Base-by-base conservation (phyloP, 768 basidiomycete genomes). In the Boletus sp. region DNA sequence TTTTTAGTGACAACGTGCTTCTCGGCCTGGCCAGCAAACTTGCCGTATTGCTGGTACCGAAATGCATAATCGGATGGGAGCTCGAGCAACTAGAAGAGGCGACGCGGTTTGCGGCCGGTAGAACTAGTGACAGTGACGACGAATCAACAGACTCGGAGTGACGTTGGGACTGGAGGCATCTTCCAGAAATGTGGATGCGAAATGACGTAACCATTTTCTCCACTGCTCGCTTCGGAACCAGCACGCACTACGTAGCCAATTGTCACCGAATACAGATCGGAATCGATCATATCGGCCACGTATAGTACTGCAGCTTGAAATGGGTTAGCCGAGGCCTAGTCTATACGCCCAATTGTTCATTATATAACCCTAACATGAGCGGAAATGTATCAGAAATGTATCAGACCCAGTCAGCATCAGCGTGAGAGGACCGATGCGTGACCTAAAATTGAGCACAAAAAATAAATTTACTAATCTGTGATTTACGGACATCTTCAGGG, bases 91-190 rank as follows among this genome's bases (percentile, higher is more conserved):
- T 93, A 32, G 92, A 94, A 73, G 76, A 68, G 45, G 78, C 81
- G 8, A 81, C 83, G 3, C 73, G 65, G 33, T 70, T 75, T 14
- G 71, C 65, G 7, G 58, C 55, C 50, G 72, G 77, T 37, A 65
- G 73, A 45, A 73, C 75, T 41, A 71, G 72, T 45, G 91, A 93
- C 64, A 92, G 89, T 59, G 91, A 92, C 63, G 87, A 90, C 61
- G 87, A 89, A 57, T 75, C 72, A 32, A 55, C 52, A n/a, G n/a
- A n/a, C n/a, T n/a, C n/a, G n/a, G 64, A 62, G 74, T 72, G 37
- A 78, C 40, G 17, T 44, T 54, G 42, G 49, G 57, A 9, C 4
- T 69, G 54, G 74, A 40, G 39, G 20, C 39, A 17, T 17, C 17
- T 71, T 35, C 55, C 47, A 50, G 54, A 48, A 52, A 15, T 29